These are phyloP conservation scores for Hygrophila difformis DNA, from an alignment of 257 asterid species.

Conservation along the genomic window DNA sequence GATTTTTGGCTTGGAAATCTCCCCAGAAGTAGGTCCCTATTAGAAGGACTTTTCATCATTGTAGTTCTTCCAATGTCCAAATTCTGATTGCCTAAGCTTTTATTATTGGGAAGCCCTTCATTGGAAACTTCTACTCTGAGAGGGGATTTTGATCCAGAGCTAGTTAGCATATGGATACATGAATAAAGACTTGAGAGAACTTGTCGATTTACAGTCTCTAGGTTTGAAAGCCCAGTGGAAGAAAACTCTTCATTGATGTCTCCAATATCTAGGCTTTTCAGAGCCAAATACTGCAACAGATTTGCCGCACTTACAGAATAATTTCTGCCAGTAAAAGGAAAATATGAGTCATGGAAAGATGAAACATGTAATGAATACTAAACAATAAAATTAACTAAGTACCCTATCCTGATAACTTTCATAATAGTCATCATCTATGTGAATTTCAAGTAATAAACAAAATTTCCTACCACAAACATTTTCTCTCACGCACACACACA, in stretches of 20 bases:
- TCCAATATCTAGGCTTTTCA: slow-evolving; percentile 45
- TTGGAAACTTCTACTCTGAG: slow-evolving; percentile 14
- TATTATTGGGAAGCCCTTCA: slow-evolving; percentile 23
- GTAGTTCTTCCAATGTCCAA: slow-evolving; percentile 31
- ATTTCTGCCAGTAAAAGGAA: slow-evolving; percentile 31
- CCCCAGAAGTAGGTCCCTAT: slow-evolving; percentile 44
- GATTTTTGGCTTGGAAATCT: slow-evolving; percentile 34
- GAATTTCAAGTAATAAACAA: background rate
- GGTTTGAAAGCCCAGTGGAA: slow-evolving; percentile 40
- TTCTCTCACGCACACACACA: background rate
- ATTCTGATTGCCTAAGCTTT: slow-evolving; percentile 23
- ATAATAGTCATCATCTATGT: background rate
- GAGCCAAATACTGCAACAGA: slow-evolving; percentile 54
- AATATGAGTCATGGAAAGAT: slow-evolving; percentile 12
- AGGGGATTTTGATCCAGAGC: slow-evolving; percentile 31
- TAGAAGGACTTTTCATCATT: slow-evolving; percentile 34
- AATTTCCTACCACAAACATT: slow-evolving; percentile 1
- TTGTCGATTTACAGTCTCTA: slow-evolving; percentile 41
- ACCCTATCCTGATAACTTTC: slow-evolving; percentile 2
- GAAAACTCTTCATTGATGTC: slow-evolving; percentile 52
- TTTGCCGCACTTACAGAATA: slow-evolving; percentile 48
- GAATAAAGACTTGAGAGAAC: slow-evolving; percentile 63
- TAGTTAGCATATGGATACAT: slow-evolving; percentile 38
- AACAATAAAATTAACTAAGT: background rate
- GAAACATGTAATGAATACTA: background rate